Percentiles rank a stretch among this genome's conserved stretches.
Conservation (phyloP, 495 filamentous ascomycete species). For the Amphirosellinia nigrospora region DNA sequence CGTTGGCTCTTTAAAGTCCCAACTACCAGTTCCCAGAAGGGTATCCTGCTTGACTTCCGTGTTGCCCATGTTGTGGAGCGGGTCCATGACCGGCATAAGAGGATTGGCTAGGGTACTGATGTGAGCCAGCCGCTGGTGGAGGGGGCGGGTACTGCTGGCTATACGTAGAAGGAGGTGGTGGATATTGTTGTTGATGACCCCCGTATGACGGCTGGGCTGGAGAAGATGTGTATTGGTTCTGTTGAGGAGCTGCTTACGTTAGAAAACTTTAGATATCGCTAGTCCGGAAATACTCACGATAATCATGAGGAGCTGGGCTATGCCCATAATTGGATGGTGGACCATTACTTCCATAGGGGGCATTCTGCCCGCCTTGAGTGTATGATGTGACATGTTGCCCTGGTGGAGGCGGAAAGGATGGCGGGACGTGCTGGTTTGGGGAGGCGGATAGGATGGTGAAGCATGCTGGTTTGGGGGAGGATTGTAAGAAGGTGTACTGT, state of each 20-base stretch:
- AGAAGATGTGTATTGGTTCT: slow-evolving; percentile 35
- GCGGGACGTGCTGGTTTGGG: slow-evolving; percentile 34
- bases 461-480: slow-evolving; percentile 38
- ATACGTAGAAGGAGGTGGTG: slow-evolving; percentile 41
- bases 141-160: slow-evolving; percentile 37
- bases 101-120: slow-evolving; percentile 40
- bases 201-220: slow-evolving; percentile 39
- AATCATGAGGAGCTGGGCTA: slow-evolving; percentile 35
- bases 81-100: slow-evolving; percentile 40
- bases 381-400: slow-evolving; percentile 21
- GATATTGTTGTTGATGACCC: slow-evolving; percentile 40
- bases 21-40: slow-evolving; percentile 36
- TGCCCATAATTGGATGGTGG: slow-evolving; percentile 36
- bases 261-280: slow-evolving; percentile 14
- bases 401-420: slow-evolving; percentile 30
- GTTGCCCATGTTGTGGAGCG: slow-evolving; percentile 42
- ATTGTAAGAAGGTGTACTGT: slow-evolving; percentile 36
- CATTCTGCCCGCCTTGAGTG: slow-evolving; percentile 31
- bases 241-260: slow-evolving; percentile 26
- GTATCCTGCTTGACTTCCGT: slow-evolving; percentile 41
- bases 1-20: not conserved
- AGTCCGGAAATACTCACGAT: slow-evolving; percentile 30
- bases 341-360: slow-evolving; percentile 30
- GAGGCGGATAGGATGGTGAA: slow-evolving; percentile 35
- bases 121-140: slow-evolving; percentile 32